Base-by-base conservation (phyloP, 1,284 basidiomycete genomes). In the Laetiporus sulphureus region DNA sequence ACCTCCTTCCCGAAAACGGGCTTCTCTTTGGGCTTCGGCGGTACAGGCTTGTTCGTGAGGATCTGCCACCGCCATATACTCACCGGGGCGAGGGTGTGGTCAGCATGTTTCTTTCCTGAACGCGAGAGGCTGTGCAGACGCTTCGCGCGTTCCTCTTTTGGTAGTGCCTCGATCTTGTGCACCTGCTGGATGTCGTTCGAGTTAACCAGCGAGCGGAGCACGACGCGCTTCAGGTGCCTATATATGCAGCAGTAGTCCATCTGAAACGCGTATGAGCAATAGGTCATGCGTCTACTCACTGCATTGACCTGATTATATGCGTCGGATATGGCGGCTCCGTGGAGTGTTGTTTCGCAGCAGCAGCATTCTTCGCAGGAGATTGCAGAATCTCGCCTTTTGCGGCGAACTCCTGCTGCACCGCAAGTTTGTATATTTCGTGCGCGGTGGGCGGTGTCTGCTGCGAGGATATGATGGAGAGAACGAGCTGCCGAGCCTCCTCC, bases 161-260 rank as follows among this genome's bases (percentile, higher is more conserved):
- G 51, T 11, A 63, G 55, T 11, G 52, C 53, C 27, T 65, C 64
- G 36, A 59, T 59, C 8, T 61, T 60, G 45, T 64, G 64, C 27
- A 72, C 56, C 44, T 73, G 73, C 43, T 69, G 55, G 13, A 83
- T 55, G 35, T 67, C 63, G 2, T 66, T 67, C 15, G 63, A 62
- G 5, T 37, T 22, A 13, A 40, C 41, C 27, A 81, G 62, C 10
- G 71, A 61, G 1, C 68, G 71, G 1, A 81, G 64, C 5, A 82
- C 60, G n/a, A 61, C 53, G 32, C 56, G 61, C 57, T 83, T 83
- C 18, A 84, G 58, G 52, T 78, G 80, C 19, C 81, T 84, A 48
- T 15, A n/a, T n/a, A n/a, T 18, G 1, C 7, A 18, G 35, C 8
- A 36, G 3, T 20, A 15, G 16, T 13, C 10, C 27, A 3, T 32